Conservation (phyloP, 306 rosid genomes). For the Lathyrus sativus region DNA sequence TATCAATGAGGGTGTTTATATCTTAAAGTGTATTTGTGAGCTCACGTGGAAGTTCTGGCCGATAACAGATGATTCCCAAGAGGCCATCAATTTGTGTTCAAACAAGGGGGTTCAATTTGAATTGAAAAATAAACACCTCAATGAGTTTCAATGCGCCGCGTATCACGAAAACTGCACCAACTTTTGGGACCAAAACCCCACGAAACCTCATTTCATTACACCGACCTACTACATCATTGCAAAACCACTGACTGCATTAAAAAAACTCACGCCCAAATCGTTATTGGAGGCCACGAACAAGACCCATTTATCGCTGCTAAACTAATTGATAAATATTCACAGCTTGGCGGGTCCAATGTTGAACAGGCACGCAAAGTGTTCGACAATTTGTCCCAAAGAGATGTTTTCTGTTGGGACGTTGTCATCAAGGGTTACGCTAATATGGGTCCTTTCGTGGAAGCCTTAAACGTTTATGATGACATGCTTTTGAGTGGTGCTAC, state of each 20-base stretch:
- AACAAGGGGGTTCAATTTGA: no score
- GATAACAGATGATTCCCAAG: no score
- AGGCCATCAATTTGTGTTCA: no score
- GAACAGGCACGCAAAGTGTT: slow-evolving; percentile 68
- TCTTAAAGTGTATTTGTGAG: no score
- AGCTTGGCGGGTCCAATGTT: slow-evolving; percentile 32
- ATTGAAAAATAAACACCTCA: not conserved
- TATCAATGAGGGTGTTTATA: no score
- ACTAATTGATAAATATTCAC: slow-evolving; percentile 57
- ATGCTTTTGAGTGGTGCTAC: slow-evolving; percentile 51
- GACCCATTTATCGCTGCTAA: slow-evolving; percentile 61
- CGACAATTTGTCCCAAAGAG: slow-evolving; percentile 64
- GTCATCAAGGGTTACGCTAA: slow-evolving; percentile 71
- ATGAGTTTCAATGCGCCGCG: slow-evolving; percentile 43
- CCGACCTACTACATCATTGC: slow-evolving; percentile 48
- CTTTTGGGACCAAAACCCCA: slow-evolving; percentile 31
- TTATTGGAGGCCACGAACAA: slow-evolving; percentile 52
- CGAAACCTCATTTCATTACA: slow-evolving; percentile 48
- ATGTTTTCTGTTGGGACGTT: slow-evolving; percentile 73
- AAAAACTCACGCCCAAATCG: slow-evolving; percentile 64
- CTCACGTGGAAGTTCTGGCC: no score
- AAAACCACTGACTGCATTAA: slow-evolving; percentile 41
- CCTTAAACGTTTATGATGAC: slow-evolving; percentile 49
- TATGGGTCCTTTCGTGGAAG: slow-evolving; percentile 62
- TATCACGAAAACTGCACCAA: slow-evolving; percentile 38